phyloP scores from a whole-genome alignment of 2,329 filamentous ascomycete species.

The Botrytis byssoidea region DNA sequence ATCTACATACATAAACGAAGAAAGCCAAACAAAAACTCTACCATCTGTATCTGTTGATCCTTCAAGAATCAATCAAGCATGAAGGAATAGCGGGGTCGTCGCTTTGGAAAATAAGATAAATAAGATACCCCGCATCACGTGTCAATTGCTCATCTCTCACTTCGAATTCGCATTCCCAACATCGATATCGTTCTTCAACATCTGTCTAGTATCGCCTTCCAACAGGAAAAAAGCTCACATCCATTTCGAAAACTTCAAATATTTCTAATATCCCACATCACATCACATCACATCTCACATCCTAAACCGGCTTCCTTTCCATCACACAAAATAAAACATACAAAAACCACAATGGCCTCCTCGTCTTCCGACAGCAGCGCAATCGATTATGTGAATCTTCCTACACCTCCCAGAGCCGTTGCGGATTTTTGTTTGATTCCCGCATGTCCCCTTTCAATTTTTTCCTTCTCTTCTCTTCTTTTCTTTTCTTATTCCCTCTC shows the following conservation, averaged over 20 bases:
- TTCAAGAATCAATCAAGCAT: too few species aligned
- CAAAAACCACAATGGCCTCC: not conserved
- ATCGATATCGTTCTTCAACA: not conserved
- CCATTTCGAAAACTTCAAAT: fast-evolving
- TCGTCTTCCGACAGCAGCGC: not conserved
- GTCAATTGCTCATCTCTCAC: not conserved
- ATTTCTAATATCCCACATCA: not conserved
- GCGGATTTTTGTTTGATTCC: slow-evolving; percentile 93
- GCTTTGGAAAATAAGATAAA: not conserved
- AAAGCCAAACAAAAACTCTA: not conserved
- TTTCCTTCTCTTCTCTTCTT: not conserved
- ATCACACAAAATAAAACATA: not conserved
- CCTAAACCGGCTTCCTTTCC: too few species aligned
- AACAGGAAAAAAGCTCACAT: not conserved
- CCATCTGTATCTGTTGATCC: not conserved
- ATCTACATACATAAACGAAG: not conserved
- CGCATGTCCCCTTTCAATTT: slow-evolving; percentile 42
- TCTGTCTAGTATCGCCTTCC: not conserved
- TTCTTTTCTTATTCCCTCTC: not conserved
- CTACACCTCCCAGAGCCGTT: slow-evolving; percentile 43
- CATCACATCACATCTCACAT: not conserved
- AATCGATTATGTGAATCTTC: slow-evolving; percentile 28
- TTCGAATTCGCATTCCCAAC: not conserved
- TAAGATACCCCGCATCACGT: slow-evolving; percentile 6
- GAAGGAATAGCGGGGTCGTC: not conserved